A percentile compares a stretch with the other conserved stretches of the same genome.
Conservation (phyloP, 2,329 filamentous ascomycete species). For the Parafenestella ontariensis region DNA sequence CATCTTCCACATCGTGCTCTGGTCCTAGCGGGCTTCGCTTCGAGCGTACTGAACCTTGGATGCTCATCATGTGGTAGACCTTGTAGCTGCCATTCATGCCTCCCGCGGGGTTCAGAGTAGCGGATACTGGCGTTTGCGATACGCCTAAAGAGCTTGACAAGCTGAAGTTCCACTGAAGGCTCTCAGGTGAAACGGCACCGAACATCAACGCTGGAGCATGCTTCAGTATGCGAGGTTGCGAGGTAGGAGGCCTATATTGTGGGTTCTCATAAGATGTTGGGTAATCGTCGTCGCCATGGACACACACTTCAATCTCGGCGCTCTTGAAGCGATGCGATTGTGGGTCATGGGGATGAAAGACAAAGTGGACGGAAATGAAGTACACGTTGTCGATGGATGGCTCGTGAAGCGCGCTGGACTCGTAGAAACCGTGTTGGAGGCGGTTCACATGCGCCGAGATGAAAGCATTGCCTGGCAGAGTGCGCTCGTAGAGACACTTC, state of each 20-base stretch:
- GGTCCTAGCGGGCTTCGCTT: slow-evolving; percentile 45
- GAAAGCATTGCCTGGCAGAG: slow-evolving; percentile 56
- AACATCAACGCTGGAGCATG: slow-evolving; percentile 60
- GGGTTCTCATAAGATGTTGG: slow-evolving; percentile 10
- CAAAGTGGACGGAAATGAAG: slow-evolving; percentile 58
- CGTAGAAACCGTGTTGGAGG: slow-evolving; percentile 58
- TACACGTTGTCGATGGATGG: slow-evolving; percentile 53
- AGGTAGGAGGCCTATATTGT: slow-evolving; percentile 21
- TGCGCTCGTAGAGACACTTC: slow-evolving; percentile 58
- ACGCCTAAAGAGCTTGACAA: slow-evolving; percentile 56
- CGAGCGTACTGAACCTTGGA: slow-evolving; percentile 56
- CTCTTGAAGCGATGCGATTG: slow-evolving; percentile 56
- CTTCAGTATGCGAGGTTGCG: slow-evolving; percentile 55
- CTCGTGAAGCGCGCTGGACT: slow-evolving; percentile 53
- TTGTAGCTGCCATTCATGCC: slow-evolving; percentile 52
- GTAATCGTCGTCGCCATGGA: slow-evolving; percentile 34
- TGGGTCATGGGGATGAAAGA: slow-evolving; percentile 57
- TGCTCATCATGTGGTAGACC: slow-evolving; percentile 58
- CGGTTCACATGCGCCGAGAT: slow-evolving; percentile 60
- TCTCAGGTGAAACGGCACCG: slow-evolving; percentile 56
- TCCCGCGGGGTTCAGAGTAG: slow-evolving; percentile 52
- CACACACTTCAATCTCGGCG: slow-evolving; percentile 53
- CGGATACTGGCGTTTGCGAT: slow-evolving; percentile 53
- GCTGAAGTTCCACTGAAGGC: slow-evolving; percentile 58
- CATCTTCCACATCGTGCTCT: slow-evolving; percentile 52